Base-by-base conservation (phyloP, 225 moss, liverwort and hornwort species). In the Sphagnum contortum region DNA sequence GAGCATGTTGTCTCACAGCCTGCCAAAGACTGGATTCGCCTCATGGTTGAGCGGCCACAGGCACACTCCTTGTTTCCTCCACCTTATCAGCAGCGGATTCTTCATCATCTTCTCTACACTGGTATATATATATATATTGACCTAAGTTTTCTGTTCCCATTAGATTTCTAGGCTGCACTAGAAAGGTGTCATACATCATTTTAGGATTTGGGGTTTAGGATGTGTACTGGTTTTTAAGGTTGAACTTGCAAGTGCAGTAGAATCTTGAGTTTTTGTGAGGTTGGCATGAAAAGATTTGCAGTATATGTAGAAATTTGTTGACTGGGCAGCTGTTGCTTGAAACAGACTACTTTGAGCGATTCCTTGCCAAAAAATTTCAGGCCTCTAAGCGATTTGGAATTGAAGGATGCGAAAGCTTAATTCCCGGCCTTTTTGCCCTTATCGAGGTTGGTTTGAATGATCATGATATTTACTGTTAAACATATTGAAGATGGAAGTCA, bases 361-460 rank as follows among this genome's bases (percentile, higher is more conserved):
- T 84, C 71, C 78, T 84, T 13, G 80, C 84, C 13, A 84, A 66
- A 8, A 84, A 84, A 61, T 84, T 84, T 59, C 84, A 75, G 61
- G 84, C 84, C 51, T 71, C 84, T 46, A 84, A 78, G 61, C 84
- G 84, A n/a, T 84, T 84, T 69, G 84, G 84, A 60, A 81, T 84
- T 48, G 84, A 84, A 73, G 84, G 84, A 71, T 84, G 84, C 73
- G 84, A 84, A 81, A 84, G 84, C 51, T 64, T 84, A 45, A 81
- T 84, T 13, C 84, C 84, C 66, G 84, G 80, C 61, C 84, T 84
- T 66, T 81, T 81, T 12, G 73, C 84, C 48, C 84, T 84, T 64
- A 71, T 81, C 69, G 84, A 84, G 84, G 84, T 84, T 71, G 50
- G 69, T 65, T 66, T 49, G 64, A 45, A 49, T 12, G 29, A 29